Evolutionary conservation across 2,329 filamentous ascomycete species (phyloP), one percentile per base, ranked within the genome.

Genomic region (Fusarium pseudocircinatum): DNA sequence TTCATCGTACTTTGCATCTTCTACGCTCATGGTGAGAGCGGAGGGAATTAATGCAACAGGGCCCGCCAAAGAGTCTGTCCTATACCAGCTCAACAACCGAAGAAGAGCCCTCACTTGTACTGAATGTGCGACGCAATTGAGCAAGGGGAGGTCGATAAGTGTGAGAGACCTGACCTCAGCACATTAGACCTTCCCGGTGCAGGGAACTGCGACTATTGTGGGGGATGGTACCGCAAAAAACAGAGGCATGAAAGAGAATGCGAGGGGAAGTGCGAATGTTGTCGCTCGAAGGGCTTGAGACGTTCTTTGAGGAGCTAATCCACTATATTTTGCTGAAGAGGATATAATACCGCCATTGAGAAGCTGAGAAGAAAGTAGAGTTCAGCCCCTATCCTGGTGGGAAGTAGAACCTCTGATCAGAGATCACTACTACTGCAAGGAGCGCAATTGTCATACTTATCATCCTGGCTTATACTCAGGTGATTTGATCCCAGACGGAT

Each of bases 1-100:
- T 16, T 24, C 15, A 2, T 43, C 1, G 11, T 43, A 24, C 40
- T 43, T 1, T 6, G 0, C 9, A 12, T 16, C 8, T 24, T 42
- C 6, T 43, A 43, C 3, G n/a, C 14, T n/a, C n/a, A 5, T 5
- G 1, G 5, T 6, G 40, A 24, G 6, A 24, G 40, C 5, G n/a
- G n/a, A 4, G 39, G 0, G 39, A n/a, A 39, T 6, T n/a, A 10
- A 40, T 40, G 39, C 39, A n/a, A 40, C 6, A n/a, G 22, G 39
- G 22, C 22, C 39, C 39, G 2, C 22, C 22, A n/a, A 40, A 40
- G 22, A 24, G 40, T 43, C 40, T 43, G n/a, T 24, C 2, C 22
- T 42, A 0, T 42, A n/a, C 15, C n/a, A 43, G 0, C n/a, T 24
- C 1, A 43, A 12, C 40, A 43, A 43, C 4, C 2, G 40, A 16